These are phyloP conservation scores for Pythium biforme DNA, from an alignment of 352 stramenopile genomes.

Conservation along the genomic window DNA sequence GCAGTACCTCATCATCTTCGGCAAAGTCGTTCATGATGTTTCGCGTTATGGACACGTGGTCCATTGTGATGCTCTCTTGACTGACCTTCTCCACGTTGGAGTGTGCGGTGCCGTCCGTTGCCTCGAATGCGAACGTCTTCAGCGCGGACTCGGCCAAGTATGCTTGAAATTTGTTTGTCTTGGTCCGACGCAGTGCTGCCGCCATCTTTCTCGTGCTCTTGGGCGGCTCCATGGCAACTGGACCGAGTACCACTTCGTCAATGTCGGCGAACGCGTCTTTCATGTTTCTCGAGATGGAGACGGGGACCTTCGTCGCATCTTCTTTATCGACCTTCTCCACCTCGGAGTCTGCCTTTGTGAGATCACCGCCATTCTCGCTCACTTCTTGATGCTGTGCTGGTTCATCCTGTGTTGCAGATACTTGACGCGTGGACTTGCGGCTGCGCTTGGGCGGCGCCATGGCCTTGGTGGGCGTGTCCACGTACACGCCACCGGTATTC, in stretches of 20 bases:
- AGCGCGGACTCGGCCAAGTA: not conserved
- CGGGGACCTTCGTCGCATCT: not conserved
- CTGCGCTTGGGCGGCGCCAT: constrained; percentile 41
- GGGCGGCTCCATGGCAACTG: not conserved
- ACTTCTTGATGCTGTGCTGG: not conserved
- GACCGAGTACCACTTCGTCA: not conserved
- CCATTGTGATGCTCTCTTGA: not conserved
- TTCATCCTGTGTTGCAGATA: not conserved
- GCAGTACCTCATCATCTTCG: not conserved
- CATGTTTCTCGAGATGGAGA: constrained; percentile 17
- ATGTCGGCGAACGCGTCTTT: constrained; percentile 21
- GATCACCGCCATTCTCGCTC: not conserved
- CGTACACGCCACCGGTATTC: constrained; percentile 33
- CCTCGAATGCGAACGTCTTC: not conserved
- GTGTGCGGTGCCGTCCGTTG: not conserved
- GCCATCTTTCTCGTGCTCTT: constrained; percentile 4
- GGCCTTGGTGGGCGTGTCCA: constrained; percentile 47
- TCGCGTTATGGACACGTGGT: not conserved
- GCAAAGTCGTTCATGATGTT: not conserved
- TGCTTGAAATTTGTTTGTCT: not conserved
- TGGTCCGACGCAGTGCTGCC: not conserved
- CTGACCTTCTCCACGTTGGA: not conserved
- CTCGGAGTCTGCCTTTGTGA: not conserved
- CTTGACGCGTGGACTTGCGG: constrained; percentile 19
- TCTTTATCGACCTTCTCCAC: constrained; percentile 5